Evolutionary conservation across 2,329 filamentous ascomycete species (phyloP).

Genomic region (Xylariales sp.): DNA sequence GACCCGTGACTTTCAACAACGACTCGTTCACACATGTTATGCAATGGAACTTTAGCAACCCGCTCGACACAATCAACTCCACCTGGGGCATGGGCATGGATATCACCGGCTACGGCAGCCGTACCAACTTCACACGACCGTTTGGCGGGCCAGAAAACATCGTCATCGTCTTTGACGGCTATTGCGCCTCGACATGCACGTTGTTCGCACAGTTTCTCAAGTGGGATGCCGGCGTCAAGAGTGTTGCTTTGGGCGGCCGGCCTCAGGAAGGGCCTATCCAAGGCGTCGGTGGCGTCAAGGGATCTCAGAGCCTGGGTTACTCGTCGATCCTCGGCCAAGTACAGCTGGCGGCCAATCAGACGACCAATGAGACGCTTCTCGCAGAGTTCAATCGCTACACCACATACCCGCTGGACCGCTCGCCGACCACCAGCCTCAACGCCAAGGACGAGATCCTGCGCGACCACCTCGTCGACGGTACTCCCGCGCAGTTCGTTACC

Average conservation of each 20-base stretch:
- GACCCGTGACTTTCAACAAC: slow-evolving; percentile 33
- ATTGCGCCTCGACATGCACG: slow-evolving; percentile 55
- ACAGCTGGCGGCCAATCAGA: slow-evolving; percentile 15
- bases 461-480: slow-evolving; percentile 30
- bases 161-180: slow-evolving; percentile 54
- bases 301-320: slow-evolving; percentile 34
- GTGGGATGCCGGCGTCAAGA: slow-evolving; percentile 47
- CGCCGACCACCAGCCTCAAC: slow-evolving; percentile 29
- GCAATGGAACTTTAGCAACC: slow-evolving; percentile 46
- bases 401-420: slow-evolving; percentile 26
- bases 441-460: slow-evolving; percentile 33
- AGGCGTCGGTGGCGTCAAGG: slow-evolving; percentile 50
- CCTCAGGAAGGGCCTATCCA: slow-evolving; percentile 44
- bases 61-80: slow-evolving; percentile 33
- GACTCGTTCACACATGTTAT: slow-evolving; percentile 50
- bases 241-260: slow-evolving; percentile 47
- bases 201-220: slow-evolving; percentile 52
- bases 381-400: slow-evolving; percentile 26
- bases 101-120: slow-evolving; percentile 45
- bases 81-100: slow-evolving; percentile 38
- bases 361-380: slow-evolving; percentile 22
- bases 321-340: slow-evolving; percentile 21
- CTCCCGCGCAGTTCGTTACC: slow-evolving; percentile 43
- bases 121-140: slow-evolving; percentile 42
- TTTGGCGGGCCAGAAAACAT: slow-evolving; percentile 53